A percentile compares a stretch with the other conserved stretches of the same genome.
These are phyloP conservation scores for Epipyxis sp. DNA, from an alignment of 108 stramenopile genomes.

Conservation along the genomic window DNA sequence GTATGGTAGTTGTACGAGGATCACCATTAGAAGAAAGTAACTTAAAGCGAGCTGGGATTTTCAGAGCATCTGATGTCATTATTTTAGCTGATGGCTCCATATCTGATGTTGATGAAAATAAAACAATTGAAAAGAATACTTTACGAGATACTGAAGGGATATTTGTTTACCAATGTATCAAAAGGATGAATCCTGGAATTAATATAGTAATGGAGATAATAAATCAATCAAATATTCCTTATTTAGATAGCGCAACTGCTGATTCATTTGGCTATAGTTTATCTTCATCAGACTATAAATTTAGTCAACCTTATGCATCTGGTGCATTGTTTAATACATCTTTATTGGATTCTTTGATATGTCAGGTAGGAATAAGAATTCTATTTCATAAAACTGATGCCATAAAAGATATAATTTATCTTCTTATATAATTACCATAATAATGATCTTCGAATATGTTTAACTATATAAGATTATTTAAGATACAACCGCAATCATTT, in stretches of 20 bases:
- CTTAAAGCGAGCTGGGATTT: constrained; percentile 19
- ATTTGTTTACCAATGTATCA: constrained; percentile 13
- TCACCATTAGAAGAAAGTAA: constrained; percentile 23
- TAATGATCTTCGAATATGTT: no score
- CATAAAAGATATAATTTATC: no score
- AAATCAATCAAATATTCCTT: constrained; percentile 12
- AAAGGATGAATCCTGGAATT: neutral
- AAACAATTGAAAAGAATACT: neutral
- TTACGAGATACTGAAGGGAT: constrained; percentile 14
- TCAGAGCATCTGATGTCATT: constrained; percentile 19
- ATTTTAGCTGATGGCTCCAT: constrained; percentile 12
- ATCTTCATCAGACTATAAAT: neutral
- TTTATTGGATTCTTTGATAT: constrained; percentile 22
- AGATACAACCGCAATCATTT: no score
- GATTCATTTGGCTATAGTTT: no score
- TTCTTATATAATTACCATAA: no score
- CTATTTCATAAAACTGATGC: no score
- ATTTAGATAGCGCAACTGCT: neutral
- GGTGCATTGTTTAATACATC: constrained; percentile 18
- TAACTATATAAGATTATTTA: no score
- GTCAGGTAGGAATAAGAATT: no score
- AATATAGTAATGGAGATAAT: constrained; percentile 16
- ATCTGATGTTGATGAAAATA: constrained; percentile 3
- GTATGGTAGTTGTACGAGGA: constrained; percentile 6
- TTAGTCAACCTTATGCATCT: neutral